A percentile compares a stretch with the other conserved stretches of the same genome.
Evolutionary conservation across 345 rosid genomes (phyloP).

Genomic region (Durio zibethinus): DNA sequence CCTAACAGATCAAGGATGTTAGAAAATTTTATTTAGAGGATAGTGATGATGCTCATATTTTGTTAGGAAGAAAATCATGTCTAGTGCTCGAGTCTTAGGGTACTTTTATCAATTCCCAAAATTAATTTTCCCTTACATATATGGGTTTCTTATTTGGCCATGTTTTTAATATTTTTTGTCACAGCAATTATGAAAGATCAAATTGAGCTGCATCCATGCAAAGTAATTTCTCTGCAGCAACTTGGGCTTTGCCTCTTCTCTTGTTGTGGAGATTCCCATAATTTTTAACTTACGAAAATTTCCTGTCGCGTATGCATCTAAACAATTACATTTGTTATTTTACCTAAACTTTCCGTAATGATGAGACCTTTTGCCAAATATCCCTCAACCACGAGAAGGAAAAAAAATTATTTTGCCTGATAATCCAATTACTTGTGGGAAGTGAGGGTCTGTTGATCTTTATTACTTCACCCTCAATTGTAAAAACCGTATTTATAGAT

Average conservation of each 20-base stretch:
- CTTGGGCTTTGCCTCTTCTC: background rate
- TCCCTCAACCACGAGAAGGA: too few species aligned
- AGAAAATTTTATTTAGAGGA: conserved; percentile 66
- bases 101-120: conserved; percentile 10
- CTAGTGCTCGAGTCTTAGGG: conserved; percentile 14
- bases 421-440: too few species aligned
- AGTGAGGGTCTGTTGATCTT: background rate
- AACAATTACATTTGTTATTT: too few species aligned
- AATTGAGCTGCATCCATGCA: conserved; percentile 10
- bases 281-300: too few species aligned
- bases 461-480: background rate
- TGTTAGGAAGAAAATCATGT: conserved; percentile 25
- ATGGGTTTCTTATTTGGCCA: background rate
- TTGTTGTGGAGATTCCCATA: background rate
- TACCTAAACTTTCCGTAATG: too few species aligned
- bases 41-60: conserved; percentile 37
- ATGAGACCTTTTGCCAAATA: too few species aligned
- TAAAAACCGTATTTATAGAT: background rate
- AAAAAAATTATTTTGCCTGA: too few species aligned
- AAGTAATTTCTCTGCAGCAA: background rate
- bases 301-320: too few species aligned
- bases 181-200: background rate
- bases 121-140: conserved; percentile 29
- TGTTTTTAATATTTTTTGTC: too few species aligned
- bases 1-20: conserved; percentile 57